Base-by-base conservation (phyloP, 139 green algal species). In the Chlorella sp. region DNA sequence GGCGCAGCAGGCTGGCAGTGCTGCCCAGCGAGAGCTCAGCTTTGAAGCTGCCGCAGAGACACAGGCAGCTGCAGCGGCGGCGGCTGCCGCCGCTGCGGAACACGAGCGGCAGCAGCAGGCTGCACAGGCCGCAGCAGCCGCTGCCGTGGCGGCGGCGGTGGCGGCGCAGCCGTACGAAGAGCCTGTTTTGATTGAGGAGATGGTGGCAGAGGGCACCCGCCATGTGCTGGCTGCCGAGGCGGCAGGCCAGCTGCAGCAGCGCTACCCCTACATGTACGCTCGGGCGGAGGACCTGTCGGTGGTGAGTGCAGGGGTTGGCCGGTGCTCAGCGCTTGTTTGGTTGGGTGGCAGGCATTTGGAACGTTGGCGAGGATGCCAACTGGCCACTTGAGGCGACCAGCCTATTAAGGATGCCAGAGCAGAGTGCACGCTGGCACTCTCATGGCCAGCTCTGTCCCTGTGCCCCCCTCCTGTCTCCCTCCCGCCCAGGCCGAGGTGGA, bases 241-340 rank as follows among this genome's bases (percentile, higher is more conserved):
- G 2, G 81, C 73, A 0, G 93, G 92, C 0, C 41, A 87, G 39
- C 85, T 96, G 70, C 89, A 91, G 82, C 79, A 85, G 15, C 88
- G 81, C 21, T 88, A 97, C 88, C 91, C 87, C 13, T 96, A 89
- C 83, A 84, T 97, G 70, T 98, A 95, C 85, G 88, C 89, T 20
- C 30, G 56, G 5, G 75, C 91, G 0, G 90, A 90, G 21, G 82
- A 91, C 47, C 85, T 98, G 28, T 92, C 85, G 4, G 51, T 98
- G 65, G 87, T 87, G 74, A 74, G 83, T 6, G 21, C 70, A 38
- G 38, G 38, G 67, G 32, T 15, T 4, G 32, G 9, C 44, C 9
- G 44, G 7, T 51, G 44, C 44, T 9, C 44, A 51, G 44, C 44
- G 6, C 44, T 16, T 73, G 32, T 15, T 73, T 21, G 67, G 65